Base-by-base conservation (phyloP, 352 stramenopile species). In the Globisporangium polare region DNA sequence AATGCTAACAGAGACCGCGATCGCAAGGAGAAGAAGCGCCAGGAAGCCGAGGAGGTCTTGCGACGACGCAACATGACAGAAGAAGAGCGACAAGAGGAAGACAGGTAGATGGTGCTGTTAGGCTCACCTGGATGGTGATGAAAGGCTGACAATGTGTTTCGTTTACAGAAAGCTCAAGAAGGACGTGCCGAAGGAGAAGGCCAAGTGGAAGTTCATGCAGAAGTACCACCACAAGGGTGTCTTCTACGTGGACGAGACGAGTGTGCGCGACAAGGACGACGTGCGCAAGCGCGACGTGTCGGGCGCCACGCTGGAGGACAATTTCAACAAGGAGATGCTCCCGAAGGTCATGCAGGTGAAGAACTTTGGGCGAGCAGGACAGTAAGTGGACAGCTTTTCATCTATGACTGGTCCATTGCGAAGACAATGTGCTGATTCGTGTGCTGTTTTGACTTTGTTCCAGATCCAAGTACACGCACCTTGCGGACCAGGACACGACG, bases 221-320 rank as follows among this genome's bases (percentile, higher is more conserved):
- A 98, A 98, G 59, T 99, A 99, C 69, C 98, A 99, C 74, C 97
- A 99, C 78, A 97, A 98, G 67, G 97, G 97, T 43, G 96, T 94
- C 0, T 99, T 99, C 61, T 99, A 98, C 69, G 96, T 99, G 80
- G 96, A 98, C 63, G 93, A 98, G 18, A 77, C 93, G 42, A 98
- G 94, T 57, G 75, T 97, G 24, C 68, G 80, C 42, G 79, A 88
- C 22, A 88, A 95, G 58, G 69, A 92, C 62, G 95, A 98, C 68
- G 90, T 98, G 24, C 92, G 95, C 29, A 86, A 90, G 51, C 88
- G 90, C 41, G 96, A 98, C 63, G 90, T 91, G 3, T 82, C 74
- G 8, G 93, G 84, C 0, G 90, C 91, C 12, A 98, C 93, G 13
- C 75, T 96, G 12, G 89, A 97, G 53, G 94, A 98, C 73, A 98